A percentile compares a stretch with the other conserved stretches of the same genome.
Evolutionary conservation across 73 alveolate species (phyloP).

Genomic region (Tetrahymena thermophila): DNA sequence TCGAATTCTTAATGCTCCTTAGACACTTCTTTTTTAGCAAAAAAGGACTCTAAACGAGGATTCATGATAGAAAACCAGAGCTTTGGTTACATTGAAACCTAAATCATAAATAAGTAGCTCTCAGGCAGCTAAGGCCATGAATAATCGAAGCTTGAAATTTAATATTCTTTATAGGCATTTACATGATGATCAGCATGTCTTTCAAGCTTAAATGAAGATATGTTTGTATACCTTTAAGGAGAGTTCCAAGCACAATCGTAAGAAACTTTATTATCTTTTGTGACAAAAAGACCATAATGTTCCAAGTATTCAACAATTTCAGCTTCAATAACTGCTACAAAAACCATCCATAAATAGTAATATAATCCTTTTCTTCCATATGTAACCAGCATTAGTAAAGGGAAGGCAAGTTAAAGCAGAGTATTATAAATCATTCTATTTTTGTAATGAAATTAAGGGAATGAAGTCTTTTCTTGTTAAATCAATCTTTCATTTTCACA

Average conservation of each 20-base stretch:
- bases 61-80: slow-evolving; percentile 61
- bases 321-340: slow-evolving; percentile 27
- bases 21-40: not conserved
- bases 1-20: not conserved
- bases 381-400: not conserved
- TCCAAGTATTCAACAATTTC: slow-evolving; percentile 68
- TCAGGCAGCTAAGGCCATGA: slow-evolving; percentile 66
- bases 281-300: slow-evolving; percentile 73
- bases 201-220: slow-evolving; percentile 55
- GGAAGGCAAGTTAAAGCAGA: slow-evolving; percentile 5
- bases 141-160: slow-evolving; percentile 44
- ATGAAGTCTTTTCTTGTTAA: not conserved
- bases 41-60: not conserved
- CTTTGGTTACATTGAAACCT: slow-evolving; percentile 48
- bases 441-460: not conserved
- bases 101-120: slow-evolving; percentile 56
- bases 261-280: slow-evolving; percentile 53
- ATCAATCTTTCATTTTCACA: slow-evolving; percentile 14
- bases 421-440: slow-evolving; percentile 48
- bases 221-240: slow-evolving; percentile 59
- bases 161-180: slow-evolving; percentile 67
- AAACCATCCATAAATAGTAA: slow-evolving; percentile 4
- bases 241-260: slow-evolving; percentile 80
- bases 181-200: slow-evolving; percentile 89
- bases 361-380: slow-evolving; percentile 16